A percentile compares a stretch with the other conserved stretches of the same genome.
Conservation (phyloP, 2,329 filamentous ascomycete genomes). For the Fusarium praegraminearum region DNA sequence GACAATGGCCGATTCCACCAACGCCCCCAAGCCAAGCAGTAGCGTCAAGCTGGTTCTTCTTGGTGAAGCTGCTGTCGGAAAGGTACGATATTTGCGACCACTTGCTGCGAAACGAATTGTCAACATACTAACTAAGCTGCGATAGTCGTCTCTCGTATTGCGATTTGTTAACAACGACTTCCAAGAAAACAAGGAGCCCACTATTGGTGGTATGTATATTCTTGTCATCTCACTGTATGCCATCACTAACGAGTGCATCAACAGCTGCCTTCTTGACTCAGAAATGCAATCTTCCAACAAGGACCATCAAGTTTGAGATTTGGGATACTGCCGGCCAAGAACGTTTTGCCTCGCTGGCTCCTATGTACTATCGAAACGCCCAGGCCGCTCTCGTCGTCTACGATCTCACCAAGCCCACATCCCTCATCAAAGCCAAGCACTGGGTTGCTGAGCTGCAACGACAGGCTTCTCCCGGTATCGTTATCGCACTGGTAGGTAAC, state of each 20-base stretch:
- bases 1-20: constrained; percentile 61
- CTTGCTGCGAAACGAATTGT: not conserved
- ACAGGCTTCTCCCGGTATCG: constrained; percentile 94
- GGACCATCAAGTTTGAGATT: constrained; percentile 94
- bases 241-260: constrained; percentile 28
- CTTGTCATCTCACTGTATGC: not conserved
- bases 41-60: constrained; percentile 99
- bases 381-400: constrained; percentile 98
- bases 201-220: constrained; percentile 84
- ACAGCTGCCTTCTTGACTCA: constrained; percentile 96
- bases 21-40: constrained; percentile 93
- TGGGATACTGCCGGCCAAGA: constrained; percentile 99
- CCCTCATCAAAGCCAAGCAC: constrained; percentile 96
- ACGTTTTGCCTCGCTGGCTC: constrained; percentile 93
- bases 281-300: constrained; percentile 94
- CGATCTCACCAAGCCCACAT: constrained; percentile 96
- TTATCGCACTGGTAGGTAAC: constrained; percentile 97
- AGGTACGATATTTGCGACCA: constrained; percentile 69
- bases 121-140: constrained; percentile 44
- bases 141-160: constrained; percentile 92
- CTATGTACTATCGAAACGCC: constrained; percentile 99
- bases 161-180: constrained; percentile 99
- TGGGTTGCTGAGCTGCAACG: constrained; percentile 98
- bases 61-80: constrained; percentile 97
- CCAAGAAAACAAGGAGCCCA: constrained; percentile 99